Base-by-base conservation (phyloP, 192 early-diverging fungal genomes). In the Dispira parvispora region DNA sequence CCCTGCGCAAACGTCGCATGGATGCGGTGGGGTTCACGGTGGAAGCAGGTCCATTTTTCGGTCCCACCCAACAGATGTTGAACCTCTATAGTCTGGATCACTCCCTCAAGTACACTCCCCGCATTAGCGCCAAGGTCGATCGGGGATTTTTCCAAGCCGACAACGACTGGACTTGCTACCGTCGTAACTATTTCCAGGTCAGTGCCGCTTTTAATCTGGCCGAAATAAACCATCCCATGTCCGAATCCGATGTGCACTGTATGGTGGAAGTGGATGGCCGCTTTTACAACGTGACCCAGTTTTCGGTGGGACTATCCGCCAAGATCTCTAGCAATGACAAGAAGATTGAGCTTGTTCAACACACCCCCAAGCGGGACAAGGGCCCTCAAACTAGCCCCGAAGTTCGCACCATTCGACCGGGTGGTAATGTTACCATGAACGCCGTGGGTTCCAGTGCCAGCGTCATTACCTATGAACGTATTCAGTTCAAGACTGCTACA, bases 401-500 rank as follows among this genome's bases (percentile, higher is more conserved):
- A n/a, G 74, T 75, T 25, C 81, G 76, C 64, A 67, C 81, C 0
- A 73, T 83, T 47, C 68, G 76, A 20, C 70, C 81, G n/a, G 82
- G 77, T 49, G 83, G 83, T 12, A 81, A 81, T 52, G 9, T 81
- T 78, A 56, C 69, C 73, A 45, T 67, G 25, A 61, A 64, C 23
- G 69, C 70, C 9, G 28, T 64, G n/a, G 63, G 52, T 43, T 46
- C 68, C 26, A 77, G 77, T 46, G 62, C 74, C 45, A 72, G 75
- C 28, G 74, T 81, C 0, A 82, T 84, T 11, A 88, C 88, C 46
- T 98, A 91, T 69, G 92, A 98, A 62, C 80, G 95, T 43, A 77
- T 98, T 45, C 95, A 98, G 75, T 98, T 98, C 83, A 96, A 96
- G 66, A 86, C 87, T 0, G 93, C 94, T 21, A 98, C 95, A 0